Percentiles rank a stretch among this genome's conserved stretches.
These are phyloP conservation scores for Huntiella abstrusa DNA, from an alignment of 2,329 filamentous ascomycete species.

Conservation along the genomic window DNA sequence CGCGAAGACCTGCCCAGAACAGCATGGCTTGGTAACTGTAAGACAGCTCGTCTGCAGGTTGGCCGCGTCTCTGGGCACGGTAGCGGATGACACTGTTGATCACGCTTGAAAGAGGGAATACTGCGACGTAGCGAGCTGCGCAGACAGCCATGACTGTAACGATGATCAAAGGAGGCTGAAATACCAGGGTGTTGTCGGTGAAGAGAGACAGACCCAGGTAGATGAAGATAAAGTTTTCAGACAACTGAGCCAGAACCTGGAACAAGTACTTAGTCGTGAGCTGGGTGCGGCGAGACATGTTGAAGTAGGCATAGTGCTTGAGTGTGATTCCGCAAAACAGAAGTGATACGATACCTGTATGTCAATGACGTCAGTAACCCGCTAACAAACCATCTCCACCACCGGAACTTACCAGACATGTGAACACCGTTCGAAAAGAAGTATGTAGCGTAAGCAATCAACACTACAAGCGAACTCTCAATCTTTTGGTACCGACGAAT, in stretches of 20 bases:
- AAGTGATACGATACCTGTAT: slow-evolving; percentile 71
- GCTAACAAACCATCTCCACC: background rate
- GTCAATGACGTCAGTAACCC: background rate
- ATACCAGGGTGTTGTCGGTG: slow-evolving; percentile 71
- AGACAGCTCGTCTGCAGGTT: slow-evolving; percentile 66
- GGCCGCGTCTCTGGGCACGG: slow-evolving; percentile 54
- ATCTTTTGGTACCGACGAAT: slow-evolving; percentile 87
- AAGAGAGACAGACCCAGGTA: slow-evolving; percentile 91
- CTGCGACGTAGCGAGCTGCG: slow-evolving; percentile 76
- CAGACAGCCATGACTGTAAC: slow-evolving; percentile 85
- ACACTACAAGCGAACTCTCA: slow-evolving; percentile 81
- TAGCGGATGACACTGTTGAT: slow-evolving; percentile 92
- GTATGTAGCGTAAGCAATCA: slow-evolving; percentile 92
- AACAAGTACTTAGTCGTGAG: slow-evolving; percentile 97
- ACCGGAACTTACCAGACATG: slow-evolving; percentile 62
- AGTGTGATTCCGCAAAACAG: slow-evolving; percentile 96
- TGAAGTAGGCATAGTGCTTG: slow-evolving; percentile 99
- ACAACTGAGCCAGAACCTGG: slow-evolving; percentile 81
- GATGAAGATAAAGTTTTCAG: slow-evolving; percentile 99
- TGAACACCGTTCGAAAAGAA: slow-evolving; percentile 93
- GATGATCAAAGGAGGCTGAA: slow-evolving; percentile 89
- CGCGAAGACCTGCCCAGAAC: slow-evolving; percentile 95
- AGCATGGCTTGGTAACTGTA: slow-evolving; percentile 98
- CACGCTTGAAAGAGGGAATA: slow-evolving; percentile 73
- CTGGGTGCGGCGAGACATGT: slow-evolving; percentile 95